phyloP scores from a whole-genome alignment of 768 basidiomycete species.

The Mrakia blollopis region DNA sequence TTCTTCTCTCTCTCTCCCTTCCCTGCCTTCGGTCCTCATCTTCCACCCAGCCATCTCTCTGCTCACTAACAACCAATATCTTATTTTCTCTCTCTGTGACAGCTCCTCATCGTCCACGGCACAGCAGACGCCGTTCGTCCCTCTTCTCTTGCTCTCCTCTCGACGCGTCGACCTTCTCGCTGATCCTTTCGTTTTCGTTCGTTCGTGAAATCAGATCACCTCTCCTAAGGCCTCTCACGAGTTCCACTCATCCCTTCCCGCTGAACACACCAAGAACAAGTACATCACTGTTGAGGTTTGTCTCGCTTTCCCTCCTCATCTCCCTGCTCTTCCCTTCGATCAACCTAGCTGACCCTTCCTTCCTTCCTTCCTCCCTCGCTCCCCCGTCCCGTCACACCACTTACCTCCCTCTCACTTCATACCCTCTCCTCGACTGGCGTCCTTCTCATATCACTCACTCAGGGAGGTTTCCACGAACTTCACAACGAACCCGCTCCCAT shows the following conservation, averaged over 20 bases:
- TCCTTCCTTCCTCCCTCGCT: neutral
- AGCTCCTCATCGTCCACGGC: conserved; percentile 4
- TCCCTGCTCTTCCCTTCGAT: neutral
- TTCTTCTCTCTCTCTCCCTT: too few relatives aligned
- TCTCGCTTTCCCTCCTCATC: neutral
- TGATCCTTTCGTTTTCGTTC: neutral
- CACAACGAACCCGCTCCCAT: conserved; percentile 19
- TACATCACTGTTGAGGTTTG: neutral
- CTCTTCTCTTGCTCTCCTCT: neutral
- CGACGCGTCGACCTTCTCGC: neutral
- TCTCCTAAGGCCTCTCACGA: neutral
- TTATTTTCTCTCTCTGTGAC: neutral
- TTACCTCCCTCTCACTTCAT: neutral
- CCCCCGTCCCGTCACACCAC: too few relatives aligned
- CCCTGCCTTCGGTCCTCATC: neutral
- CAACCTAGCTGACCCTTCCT: too few relatives aligned
- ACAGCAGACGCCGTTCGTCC: neutral
- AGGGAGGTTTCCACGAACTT: conserved; percentile 19
- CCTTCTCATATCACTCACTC: neutral
- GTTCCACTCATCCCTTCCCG: neutral
- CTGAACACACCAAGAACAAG: conserved; percentile 5
- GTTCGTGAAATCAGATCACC: neutral
- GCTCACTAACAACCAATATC: too few relatives aligned
- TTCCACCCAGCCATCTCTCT: neutral
- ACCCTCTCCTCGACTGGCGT: neutral